Evolutionary conservation across 2,329 filamentous ascomycete genomes (phyloP), one percentile per base, ranked within the genome.

Genomic region (Pseudonectria foliicola): DNA sequence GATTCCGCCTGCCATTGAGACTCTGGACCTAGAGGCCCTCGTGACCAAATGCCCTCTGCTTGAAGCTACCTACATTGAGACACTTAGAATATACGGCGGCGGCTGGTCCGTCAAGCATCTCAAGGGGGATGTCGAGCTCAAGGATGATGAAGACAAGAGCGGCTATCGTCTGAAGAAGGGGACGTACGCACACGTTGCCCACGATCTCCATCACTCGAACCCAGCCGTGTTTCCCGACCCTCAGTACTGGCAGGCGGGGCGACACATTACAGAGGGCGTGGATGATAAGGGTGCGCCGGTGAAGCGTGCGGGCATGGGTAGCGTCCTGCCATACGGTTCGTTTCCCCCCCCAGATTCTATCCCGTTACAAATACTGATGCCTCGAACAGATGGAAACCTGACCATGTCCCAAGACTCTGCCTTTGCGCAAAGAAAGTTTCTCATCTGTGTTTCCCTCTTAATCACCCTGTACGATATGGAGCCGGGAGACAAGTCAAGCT

Each of bases 61-160:
- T 10, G 57, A 63, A 31, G 61, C 61, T 1, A 51, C 59, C 3
- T 64, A 65, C 27, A 42, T 64, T 5, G 64, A 68, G 40, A 64
- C 62, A 0, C 29, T 66, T 30, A 50, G 64, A 10, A 32, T 66
- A 0, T 64, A 67, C 18, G 56, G 60, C 12, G 53, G 54, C 11
- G 45, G 50, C 3, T 60, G 59, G 55, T 45, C 49, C 1, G 44
- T 57, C 29, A 56, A 50, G 13, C 46, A 42, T 27, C 34, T 62
- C 25, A 46, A 49, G n/a, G 43, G 61, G 34, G 60, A 65, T 21
- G 45, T 55, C 2, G 40, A 52, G 3, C 40, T 65, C 18, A 48
- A 51, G 8, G 51, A 55, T 24, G 47, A 46, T 13, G 52, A 42
- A 15, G 44, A 42, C 16, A 32, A 45, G 4, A 25, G 39, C 4